Base-by-base conservation (phyloP, 345 rosid genomes). In the Nasturtium officinale region DNA sequence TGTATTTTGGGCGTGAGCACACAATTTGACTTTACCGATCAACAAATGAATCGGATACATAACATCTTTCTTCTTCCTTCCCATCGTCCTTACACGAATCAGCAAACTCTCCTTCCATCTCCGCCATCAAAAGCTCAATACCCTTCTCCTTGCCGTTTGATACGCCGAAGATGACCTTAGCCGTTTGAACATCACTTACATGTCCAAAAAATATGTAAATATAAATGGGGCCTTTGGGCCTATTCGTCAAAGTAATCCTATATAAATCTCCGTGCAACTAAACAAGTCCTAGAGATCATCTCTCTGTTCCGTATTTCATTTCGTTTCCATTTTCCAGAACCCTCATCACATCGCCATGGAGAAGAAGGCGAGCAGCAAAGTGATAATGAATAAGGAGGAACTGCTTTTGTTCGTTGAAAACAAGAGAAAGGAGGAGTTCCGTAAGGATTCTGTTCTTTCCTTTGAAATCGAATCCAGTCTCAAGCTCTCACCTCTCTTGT, bases 111-210 rank as follows among this genome's bases (percentile, higher is more conserved):
- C 65, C 65, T 5, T 70, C 61, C 67, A 83, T 74, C 45, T 74
- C 84, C 15, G 73, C 79, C 3, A 65, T 76, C 77, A 90, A 69
- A 33, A 88, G 88, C 78, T 90, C 95, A 18, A 88, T 53, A 7
- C 89, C 90, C 32, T 78, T 82, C 30, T 84, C 87, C 65, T 79
- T 82, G 95, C 98, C 13, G 81, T 90, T 72, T 87, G 91, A 76
- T 86, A 90, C 2, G 87, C 87, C 6, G 96, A 88, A 82, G 87
- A 75, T 3, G 96, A 87, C 80, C 81, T 82, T 54, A 90, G 23
- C 65, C 85, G 90, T 5, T 82, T 78, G n/a, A n/a, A n/a, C n/a
- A n/a, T n/a, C n/a, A n/a, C n/a, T n/a, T n/a, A n/a, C n/a, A n/a
- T n/a, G n/a, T n/a, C n/a, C n/a, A n/a, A n/a, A n/a, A n/a, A n/a